These are phyloP conservation scores for Spiraea crenata DNA, from an alignment of 331 rosid genomes.

Conservation along the genomic window DNA sequence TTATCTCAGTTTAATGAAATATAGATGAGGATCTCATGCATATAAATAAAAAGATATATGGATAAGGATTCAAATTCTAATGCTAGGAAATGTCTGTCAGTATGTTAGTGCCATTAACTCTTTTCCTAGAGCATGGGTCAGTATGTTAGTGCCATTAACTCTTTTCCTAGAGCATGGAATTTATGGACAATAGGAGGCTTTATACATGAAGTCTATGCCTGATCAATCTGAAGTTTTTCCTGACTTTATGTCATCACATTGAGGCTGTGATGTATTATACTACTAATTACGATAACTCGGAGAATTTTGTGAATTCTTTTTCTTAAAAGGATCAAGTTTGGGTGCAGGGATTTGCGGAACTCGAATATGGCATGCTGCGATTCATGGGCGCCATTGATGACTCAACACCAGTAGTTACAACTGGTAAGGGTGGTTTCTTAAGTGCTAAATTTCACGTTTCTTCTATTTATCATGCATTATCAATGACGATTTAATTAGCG, in stretches of 20 bases:
- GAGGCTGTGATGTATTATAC: neutral
- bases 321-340: neutral
- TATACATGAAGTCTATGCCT: neutral
- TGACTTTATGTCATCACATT: neutral
- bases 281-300: neutral
- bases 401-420: conserved; percentile 74
- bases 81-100: too few relatives aligned
- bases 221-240: neutral
- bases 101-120: too few relatives aligned
- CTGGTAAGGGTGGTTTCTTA: conserved; percentile 45
- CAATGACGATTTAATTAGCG: neutral
- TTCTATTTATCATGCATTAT: neutral
- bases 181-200: neutral
- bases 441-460: neutral
- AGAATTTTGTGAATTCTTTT: neutral
- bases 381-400: conserved; percentile 86
- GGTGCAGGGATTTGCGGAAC: conserved; percentile 90
- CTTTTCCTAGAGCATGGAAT: neutral
- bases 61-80: too few relatives aligned
- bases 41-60: too few relatives aligned
- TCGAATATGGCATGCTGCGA: conserved; percentile 90
- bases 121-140: too few relatives aligned
- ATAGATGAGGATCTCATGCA: too few relatives aligned
- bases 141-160: neutral
- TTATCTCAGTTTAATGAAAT: too few relatives aligned